These are phyloP conservation scores for Bolboschoenus planiculmis DNA, from an alignment of 176 grass and related monocot genomes.

Conservation along the genomic window DNA sequence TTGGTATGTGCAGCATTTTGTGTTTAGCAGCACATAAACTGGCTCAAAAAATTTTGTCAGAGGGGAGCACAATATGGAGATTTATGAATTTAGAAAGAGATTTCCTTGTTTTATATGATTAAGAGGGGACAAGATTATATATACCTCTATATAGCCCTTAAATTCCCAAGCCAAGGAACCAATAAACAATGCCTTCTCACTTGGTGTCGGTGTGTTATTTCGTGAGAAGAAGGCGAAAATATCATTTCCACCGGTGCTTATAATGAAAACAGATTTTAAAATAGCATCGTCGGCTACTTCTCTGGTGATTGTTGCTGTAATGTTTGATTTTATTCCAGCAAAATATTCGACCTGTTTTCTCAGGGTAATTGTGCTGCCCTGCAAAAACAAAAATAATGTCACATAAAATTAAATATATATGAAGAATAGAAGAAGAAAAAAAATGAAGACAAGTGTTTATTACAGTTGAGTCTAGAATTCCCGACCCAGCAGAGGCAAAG, in stretches of 20 bases:
- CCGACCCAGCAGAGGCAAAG: slow-evolving; percentile 86
- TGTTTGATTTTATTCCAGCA: slow-evolving; percentile 32
- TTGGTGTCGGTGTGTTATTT: slow-evolving; percentile 36
- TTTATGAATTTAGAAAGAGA: background rate
- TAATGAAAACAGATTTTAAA: slow-evolving; percentile 50
- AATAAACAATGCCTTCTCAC: slow-evolving; percentile 27
- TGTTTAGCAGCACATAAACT: background rate
- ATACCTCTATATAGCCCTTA: slow-evolving; percentile 42
- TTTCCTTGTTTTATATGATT: background rate
- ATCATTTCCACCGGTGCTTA: slow-evolving; percentile 81
- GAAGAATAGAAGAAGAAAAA: background rate
- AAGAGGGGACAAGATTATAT: background rate
- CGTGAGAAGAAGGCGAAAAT: slow-evolving; percentile 53
- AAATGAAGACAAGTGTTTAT: background rate
- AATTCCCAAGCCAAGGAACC: slow-evolving; percentile 23
- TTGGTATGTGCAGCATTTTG: no score
- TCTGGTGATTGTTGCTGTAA: slow-evolving; percentile 29
- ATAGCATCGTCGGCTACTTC: slow-evolving; percentile 28
- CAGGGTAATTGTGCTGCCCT: slow-evolving; percentile 48
- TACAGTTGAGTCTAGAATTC: slow-evolving; percentile 43
- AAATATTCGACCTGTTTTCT: slow-evolving; percentile 56
- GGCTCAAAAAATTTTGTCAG: background rate
- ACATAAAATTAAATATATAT: background rate
- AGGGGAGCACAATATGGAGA: background rate
- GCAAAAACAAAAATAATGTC: background rate